Base-by-base conservation (phyloP, 768 basidiomycete species). In the Naematelia aurantialba region DNA sequence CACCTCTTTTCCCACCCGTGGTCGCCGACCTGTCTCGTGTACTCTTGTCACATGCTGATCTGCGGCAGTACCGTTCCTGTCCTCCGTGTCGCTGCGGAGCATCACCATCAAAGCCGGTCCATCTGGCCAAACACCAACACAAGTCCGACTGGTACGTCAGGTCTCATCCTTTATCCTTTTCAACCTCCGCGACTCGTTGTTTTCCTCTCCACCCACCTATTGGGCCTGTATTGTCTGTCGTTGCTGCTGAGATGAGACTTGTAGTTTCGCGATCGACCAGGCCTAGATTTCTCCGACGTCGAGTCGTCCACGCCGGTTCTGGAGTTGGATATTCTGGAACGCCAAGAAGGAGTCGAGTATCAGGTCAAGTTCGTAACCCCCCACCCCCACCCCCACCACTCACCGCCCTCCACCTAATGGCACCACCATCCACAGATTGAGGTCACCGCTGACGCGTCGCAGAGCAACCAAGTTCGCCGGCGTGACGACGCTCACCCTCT, bases 381-480 rank as follows among this genome's bases (percentile, higher is more conserved):
- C 26, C 14, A 14, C 48, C 21, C 22, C 17, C 17, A 5, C 27
- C 39, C 29, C 17, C 27, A 19, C 46, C 25, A 24, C 26, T 57
- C n/a, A 10, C 39, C 22, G 30, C 10, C 10, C 25, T 14, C 19
- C 13, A 19, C 42, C 45, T 13, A 19, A 39, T 19, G 11, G 31
- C 3, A 21, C 34, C 47, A 0, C 29, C 29, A 4, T 22, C n/a
- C 34, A 27, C 30, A n/a, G 27, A 55, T 14, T 24, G 2, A n/a
- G 10, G 8, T 13, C 8, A 12, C 13, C 11, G 13, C 11, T 12
- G 26, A 13, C 8, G 11, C 51, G 17, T 11, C 5, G 5, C 56
- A 94, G 91, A 78, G 83, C 89, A 5, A 85, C 89, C 4, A 93
- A 91, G 73, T 96, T 94, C 74, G 84, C 86, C 5, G 88, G 88